Evolutionary conservation across 225 moss, liverwort and hornwort species (phyloP).

Genomic region (Bryum argenteum): DNA sequence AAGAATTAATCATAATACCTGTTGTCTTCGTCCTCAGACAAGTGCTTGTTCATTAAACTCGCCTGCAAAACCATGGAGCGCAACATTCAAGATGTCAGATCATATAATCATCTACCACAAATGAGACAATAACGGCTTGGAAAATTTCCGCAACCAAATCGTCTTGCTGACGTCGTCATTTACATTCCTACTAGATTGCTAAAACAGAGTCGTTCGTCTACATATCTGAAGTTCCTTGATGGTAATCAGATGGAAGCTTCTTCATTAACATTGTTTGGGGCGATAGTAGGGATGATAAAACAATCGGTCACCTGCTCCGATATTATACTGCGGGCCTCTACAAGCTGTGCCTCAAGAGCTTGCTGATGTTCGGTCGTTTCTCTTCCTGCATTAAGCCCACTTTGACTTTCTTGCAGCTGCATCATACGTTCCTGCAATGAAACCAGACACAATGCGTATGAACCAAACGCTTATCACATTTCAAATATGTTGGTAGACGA

Average conservation of each 20-base stretch:
- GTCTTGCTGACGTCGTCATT: background rate
- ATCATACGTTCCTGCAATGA: constrained; percentile 77
- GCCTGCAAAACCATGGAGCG: constrained; percentile 48
- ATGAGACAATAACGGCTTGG: background rate
- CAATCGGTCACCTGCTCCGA: constrained; percentile 66
- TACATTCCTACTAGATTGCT: background rate
- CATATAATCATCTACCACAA: background rate
- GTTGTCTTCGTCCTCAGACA: constrained; percentile 50
- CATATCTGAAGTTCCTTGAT: too few species aligned
- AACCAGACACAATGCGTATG: background rate
- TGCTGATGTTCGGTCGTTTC: constrained; percentile 77
- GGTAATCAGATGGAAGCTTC: background rate
- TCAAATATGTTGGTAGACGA: background rate
- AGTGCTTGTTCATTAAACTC: constrained; percentile 65
- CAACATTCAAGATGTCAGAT: background rate
- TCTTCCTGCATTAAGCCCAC: constrained; percentile 41
- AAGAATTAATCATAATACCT: constrained; percentile 40
- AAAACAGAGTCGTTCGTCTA: constrained; percentile 1
- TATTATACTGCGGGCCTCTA: constrained; percentile 78
- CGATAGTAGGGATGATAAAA: background rate
- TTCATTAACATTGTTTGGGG: background rate
- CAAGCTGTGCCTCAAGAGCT: constrained; percentile 84
- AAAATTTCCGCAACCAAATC: background rate
- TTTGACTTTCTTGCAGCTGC: constrained; percentile 85
- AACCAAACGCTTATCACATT: background rate